Percentiles rank a stretch among this genome's conserved stretches.
phyloP scores from a whole-genome alignment of 2,329 filamentous ascomycete species.

The Hypoxylon sp. region DNA sequence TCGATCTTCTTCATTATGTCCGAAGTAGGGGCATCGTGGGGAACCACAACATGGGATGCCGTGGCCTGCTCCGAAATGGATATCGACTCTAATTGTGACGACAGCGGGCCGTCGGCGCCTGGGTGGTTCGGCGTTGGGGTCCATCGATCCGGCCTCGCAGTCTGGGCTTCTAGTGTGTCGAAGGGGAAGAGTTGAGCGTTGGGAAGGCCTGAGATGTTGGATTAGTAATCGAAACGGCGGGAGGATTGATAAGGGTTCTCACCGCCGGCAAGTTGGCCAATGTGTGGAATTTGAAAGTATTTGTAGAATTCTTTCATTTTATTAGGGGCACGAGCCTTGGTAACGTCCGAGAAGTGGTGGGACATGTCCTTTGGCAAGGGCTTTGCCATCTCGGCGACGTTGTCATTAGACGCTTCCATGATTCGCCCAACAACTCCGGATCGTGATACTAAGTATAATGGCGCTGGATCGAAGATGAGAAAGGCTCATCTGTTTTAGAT shows the following conservation, averaged over 20 bases:
- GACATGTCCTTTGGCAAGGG: conserved; percentile 78
- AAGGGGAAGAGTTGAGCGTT: conserved; percentile 88
- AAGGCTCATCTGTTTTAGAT: background rate
- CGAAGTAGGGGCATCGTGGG: conserved; percentile 64
- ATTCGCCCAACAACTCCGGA: conserved; percentile 9
- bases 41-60: conserved; percentile 75
- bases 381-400: conserved; percentile 50
- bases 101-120: conserved; percentile 56
- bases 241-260: conserved; percentile 38
- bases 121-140: conserved; percentile 77
- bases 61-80: conserved; percentile 51
- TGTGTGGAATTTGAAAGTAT: conserved; percentile 79
- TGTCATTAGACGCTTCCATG: conserved; percentile 44
- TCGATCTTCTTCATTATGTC: conserved; percentile 82
- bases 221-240: conserved; percentile 18
- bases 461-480: background rate
- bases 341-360: conserved; percentile 81
- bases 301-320: conserved; percentile 87
- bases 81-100: conserved; percentile 56
- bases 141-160: conserved; percentile 82
- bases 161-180: conserved; percentile 88
- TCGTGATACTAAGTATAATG: background rate
- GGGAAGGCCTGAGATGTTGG: conserved; percentile 74
- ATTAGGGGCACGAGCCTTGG: conserved; percentile 75
- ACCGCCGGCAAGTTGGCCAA: conserved; percentile 75